Evolutionary conservation across 202 grass and related monocot genomes (phyloP).

Genomic region (Brachypodium distachyon): DNA sequence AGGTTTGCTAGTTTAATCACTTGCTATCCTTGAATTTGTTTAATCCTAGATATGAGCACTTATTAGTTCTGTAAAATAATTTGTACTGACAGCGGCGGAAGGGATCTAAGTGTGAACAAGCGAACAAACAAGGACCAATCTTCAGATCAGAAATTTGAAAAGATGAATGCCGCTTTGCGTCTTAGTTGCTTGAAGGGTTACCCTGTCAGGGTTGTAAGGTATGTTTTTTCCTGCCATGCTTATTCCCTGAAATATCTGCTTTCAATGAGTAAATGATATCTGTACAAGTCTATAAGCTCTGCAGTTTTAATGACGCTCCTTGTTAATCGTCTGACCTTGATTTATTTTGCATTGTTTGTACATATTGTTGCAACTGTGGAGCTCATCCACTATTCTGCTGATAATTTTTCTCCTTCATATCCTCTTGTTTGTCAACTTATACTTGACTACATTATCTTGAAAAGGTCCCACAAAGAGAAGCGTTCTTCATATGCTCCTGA

Average conservation of each 20-base stretch:
- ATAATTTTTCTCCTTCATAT: neutral
- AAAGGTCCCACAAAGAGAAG: constrained; percentile 93
- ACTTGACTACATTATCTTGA: neutral
- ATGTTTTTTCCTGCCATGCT: neutral
- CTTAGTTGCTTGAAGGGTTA: constrained; percentile 88
- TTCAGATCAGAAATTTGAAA: constrained; percentile 94
- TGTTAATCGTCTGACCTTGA: neutral
- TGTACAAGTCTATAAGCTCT: neutral
- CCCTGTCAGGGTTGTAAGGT: constrained; percentile 92
- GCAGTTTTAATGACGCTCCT: neutral
- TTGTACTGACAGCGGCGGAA: constrained; percentile 58
- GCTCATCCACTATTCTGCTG: neutral
- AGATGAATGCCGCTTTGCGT: constrained; percentile 71
- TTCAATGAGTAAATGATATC: neutral
- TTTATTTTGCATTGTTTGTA: neutral
- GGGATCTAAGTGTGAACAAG: constrained; percentile 95
- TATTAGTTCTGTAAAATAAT: neutral
- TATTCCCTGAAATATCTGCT: neutral
- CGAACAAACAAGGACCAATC: constrained; percentile 90
- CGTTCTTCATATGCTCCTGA: constrained; percentile 89
- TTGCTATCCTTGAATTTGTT: neutral
- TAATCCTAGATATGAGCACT: neutral
- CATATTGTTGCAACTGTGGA: neutral
- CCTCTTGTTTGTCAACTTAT: neutral
- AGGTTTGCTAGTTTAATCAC: constrained; percentile 31